Percentiles rank a stretch among this genome's conserved stretches.
These are phyloP conservation scores for Sugiyamaella valdiviana DNA, from an alignment of 805 yeast genomes.

Conservation along the genomic window DNA sequence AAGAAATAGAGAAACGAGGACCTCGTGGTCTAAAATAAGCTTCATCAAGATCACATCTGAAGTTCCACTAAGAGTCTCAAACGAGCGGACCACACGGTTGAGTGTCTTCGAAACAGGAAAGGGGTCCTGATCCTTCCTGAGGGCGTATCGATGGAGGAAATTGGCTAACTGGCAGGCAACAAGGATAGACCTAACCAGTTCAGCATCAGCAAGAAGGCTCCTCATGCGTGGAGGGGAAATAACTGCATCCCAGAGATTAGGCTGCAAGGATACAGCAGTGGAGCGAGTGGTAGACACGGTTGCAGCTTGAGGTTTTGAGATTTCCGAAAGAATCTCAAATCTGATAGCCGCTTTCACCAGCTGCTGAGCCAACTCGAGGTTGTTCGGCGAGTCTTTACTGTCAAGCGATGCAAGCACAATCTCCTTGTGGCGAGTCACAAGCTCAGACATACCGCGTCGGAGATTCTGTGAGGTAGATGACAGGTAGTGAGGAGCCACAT, in stretches of 20 bases:
- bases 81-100: not conserved
- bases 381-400: not conserved
- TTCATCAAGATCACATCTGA: constrained; percentile 1
- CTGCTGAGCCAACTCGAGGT: not conserved
- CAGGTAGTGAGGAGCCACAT: not conserved
- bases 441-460: not conserved
- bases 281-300: not conserved
- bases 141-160: not conserved
- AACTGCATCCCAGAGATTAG: not conserved
- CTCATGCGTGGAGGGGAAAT: not conserved
- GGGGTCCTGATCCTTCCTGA: not conserved
- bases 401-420: not conserved
- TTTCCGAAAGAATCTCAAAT: not conserved
- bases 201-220: not conserved
- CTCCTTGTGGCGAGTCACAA: not conserved
- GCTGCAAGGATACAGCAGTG: not conserved
- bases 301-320: not conserved
- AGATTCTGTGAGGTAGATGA: not conserved
- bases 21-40: constrained; percentile 38
- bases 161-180: not conserved
- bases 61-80: not conserved
- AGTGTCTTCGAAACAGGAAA: not conserved
- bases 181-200: not conserved
- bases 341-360: not conserved
- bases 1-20: constrained; percentile 65